Conservation (phyloP, 1,284 basidiomycete species). For the Testicularia cyperi region DNA sequence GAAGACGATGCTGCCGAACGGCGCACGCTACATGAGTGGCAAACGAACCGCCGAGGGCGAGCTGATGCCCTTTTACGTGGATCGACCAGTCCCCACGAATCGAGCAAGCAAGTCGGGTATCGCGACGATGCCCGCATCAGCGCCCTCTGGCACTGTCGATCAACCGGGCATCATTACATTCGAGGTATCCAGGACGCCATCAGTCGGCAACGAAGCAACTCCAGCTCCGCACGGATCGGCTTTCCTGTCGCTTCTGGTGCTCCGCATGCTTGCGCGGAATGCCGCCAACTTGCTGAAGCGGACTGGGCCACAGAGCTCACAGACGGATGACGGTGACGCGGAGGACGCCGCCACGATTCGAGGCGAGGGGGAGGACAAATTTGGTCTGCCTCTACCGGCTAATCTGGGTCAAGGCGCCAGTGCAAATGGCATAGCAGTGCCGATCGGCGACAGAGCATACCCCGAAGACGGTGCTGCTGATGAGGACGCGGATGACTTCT, state of each 20-base stretch:
- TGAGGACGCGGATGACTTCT: background rate
- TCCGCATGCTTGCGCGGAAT: constrained; percentile 49
- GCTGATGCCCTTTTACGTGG: constrained; percentile 9
- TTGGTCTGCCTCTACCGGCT: constrained; percentile 48
- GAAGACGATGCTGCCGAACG: constrained; percentile 6
- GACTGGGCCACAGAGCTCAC: constrained; percentile 24
- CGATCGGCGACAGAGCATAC: too few relatives aligned
- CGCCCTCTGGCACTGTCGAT: constrained; percentile 46
- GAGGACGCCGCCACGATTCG: constrained; percentile 21
- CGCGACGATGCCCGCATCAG: constrained; percentile 5
- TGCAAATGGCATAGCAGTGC: too few relatives aligned
- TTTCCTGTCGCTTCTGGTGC: constrained; percentile 44
- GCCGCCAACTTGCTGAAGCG: constrained; percentile 39
- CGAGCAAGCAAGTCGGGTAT: background rate
- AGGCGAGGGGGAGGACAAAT: constrained; percentile 44
- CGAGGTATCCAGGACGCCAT: constrained; percentile 54
- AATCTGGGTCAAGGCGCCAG: constrained; percentile 24
- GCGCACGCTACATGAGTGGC: constrained; percentile 12
- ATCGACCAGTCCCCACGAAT: background rate
- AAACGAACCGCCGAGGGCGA: constrained; percentile 21
- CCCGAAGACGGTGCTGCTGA: too few relatives aligned
- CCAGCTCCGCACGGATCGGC: constrained; percentile 49
- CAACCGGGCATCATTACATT: constrained; percentile 46
- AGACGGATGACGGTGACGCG: constrained; percentile 3
- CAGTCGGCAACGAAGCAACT: constrained; percentile 33